These are phyloP conservation scores for Hygrophila difformis DNA, from an alignment of 257 asterid genomes.

Conservation along the genomic window DNA sequence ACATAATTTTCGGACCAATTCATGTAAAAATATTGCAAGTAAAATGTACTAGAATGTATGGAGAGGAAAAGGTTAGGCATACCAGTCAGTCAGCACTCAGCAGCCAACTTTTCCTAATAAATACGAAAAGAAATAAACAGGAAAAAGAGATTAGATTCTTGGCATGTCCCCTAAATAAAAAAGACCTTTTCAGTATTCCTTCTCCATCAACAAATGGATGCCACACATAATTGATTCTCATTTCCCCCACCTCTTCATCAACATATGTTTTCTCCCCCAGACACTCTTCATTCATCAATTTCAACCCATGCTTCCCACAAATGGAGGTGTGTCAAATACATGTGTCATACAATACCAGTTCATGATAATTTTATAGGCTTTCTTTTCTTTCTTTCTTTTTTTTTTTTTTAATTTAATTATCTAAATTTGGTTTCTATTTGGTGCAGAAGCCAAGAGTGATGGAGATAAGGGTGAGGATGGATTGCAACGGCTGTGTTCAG, in stretches of 20 bases:
- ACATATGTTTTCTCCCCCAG: slow-evolving; percentile 15
- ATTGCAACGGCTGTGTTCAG: slow-evolving; percentile 81
- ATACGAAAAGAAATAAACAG: neutral
- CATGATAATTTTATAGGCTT: neutral
- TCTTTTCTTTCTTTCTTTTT: neutral
- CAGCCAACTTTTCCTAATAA: no score
- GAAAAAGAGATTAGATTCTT: slow-evolving; percentile 45
- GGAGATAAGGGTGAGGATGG: slow-evolving; percentile 77
- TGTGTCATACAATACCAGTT: no score
- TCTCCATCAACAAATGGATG: slow-evolving; percentile 37
- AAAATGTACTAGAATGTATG: no score
- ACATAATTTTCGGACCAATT: no score
- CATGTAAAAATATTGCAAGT: no score
- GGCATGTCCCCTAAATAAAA: slow-evolving; percentile 65
- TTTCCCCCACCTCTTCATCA: slow-evolving; percentile 19
- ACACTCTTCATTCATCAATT: slow-evolving; percentile 16
- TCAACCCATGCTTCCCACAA: slow-evolving; percentile 28
- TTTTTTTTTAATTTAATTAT: no score
- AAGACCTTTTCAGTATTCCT: slow-evolving; percentile 66
- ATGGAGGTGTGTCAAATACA: slow-evolving; percentile 49
- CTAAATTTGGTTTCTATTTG: no score
- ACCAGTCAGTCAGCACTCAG: no score
- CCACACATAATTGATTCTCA: slow-evolving; percentile 57
- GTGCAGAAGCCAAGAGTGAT: slow-evolving; percentile 59
- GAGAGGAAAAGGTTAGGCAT: no score